Base-by-base conservation (phyloP, 176 grass and related monocot species). In the Paspalum vaginatum region DNA sequence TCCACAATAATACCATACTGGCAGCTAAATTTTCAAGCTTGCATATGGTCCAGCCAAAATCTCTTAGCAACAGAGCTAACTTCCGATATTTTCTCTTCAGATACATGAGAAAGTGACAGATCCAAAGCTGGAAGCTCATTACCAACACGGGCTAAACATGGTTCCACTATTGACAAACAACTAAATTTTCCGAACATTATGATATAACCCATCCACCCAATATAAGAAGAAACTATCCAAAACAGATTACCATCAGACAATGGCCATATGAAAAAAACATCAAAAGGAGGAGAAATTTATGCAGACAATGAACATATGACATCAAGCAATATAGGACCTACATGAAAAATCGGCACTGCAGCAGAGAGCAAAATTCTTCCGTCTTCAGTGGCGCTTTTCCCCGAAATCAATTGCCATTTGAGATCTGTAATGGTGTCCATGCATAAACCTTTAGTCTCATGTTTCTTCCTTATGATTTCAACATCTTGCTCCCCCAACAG, bases 331-430 rank as follows among this genome's bases (percentile, higher is more conserved):
- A 20, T 5, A 60, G 37, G 39, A 75, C 94, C n/a, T 88, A 97
- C 94, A 86, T 97, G 94, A 82, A 97, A 91, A 88, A 97, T 92
- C 43, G 91, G 83, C 39, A 97, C 91, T 58, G 91, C 87, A 25
- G 75, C 87, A 45, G 91, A 92, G 76, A 97, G 89, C 62, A 97
- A 83, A 56, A 86, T 63, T 47, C 66, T 81, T 78, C 81, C 87
- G 42, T 75, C 94, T 68, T 83, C 89, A 78, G 86, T 83, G 48
- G 85, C 82, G 83, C 27, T 90, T 91, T 79, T 89, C 66, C 94
- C 94, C 86, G 86, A 85, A 79, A 97, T 58, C 72, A 97, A 79
- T 83, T 66, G 87, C 94, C 94, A 97, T 88, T 73, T 94, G 39
- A 92, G 83, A 80, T 86, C 88, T 61, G 53, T 45, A 83, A 76